Base-by-base conservation (phyloP, 805 yeast genomes). In the Saturnispora silvae region DNA sequence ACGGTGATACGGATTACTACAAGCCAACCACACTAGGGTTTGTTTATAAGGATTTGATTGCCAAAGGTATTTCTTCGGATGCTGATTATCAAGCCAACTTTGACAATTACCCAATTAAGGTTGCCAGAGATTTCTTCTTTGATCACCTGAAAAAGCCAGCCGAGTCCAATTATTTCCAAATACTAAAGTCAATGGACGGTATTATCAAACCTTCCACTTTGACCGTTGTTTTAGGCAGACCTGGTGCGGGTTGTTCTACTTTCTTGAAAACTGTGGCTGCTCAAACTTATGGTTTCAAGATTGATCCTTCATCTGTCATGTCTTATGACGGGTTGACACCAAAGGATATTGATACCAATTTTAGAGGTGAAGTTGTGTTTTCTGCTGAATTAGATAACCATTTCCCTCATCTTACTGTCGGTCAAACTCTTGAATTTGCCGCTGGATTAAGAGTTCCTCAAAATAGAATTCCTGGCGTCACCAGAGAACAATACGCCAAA, bases 201-300 rank as follows among this genome's bases (percentile, higher is more conserved):
- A 37, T 69, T 4, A 61, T 76, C 38, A 60, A 60, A 35, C 76
- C 82, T 3, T 84, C 85, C 34, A 77, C 76, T 43, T 60, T 79
- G 33, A 68, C 80, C 6, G 80, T 79, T 34, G 85, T 81, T 9
- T 61, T 81, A 32, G 89, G 92, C 40, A 70, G 87, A 56, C 89
- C 89, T 1, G 89, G 89, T 50, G 73, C 84, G n/a, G 85, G 86
- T 45, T 78, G 85, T 54, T 69, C 83, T 3, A 77, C 85, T 0
- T 59, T 77, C 34, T 60, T 78, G 48, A 77, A 77, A 48, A 68
- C 81, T 4, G 62, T 77, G 28, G 61, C 78, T 27, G 53, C 75
- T 25, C 70, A 74, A 37, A 72, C 81, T 5, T 70, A 72, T 49
- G 83, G 83, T 42, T 74, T 72, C 52, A 52, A 67, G 23, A 48